Percentiles rank a stretch among this genome's conserved stretches.
Evolutionary conservation across 805 yeast species (phyloP).

Genomic region (Pichia pseudocactophila): DNA sequence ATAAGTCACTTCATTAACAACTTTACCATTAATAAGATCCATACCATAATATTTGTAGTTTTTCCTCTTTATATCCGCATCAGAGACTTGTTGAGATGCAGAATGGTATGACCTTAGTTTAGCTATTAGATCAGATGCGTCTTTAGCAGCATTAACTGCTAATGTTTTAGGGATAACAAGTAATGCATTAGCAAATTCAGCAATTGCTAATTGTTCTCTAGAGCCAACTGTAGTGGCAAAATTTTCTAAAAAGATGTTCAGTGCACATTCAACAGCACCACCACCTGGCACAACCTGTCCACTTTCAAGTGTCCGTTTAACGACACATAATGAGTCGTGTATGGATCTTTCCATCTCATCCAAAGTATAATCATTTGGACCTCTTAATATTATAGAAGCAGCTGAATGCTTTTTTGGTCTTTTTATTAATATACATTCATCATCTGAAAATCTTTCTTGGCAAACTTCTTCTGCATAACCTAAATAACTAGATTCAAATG

Average conservation of each 20-base stretch:
- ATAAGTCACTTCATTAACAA: slow-evolving; percentile 70
- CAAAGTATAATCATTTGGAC: slow-evolving; percentile 87
- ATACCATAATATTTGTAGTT: slow-evolving; percentile 87
- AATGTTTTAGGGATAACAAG: slow-evolving; percentile 91
- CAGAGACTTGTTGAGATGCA: slow-evolving; percentile 79
- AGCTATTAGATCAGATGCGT: slow-evolving; percentile 88
- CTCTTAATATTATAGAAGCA: slow-evolving; percentile 85
- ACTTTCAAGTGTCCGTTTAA: slow-evolving; percentile 90
- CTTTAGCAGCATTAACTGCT: slow-evolving; percentile 97
- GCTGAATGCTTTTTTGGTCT: slow-evolving; percentile 90
- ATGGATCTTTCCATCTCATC: slow-evolving; percentile 98
- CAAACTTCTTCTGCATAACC: slow-evolving; percentile 88
- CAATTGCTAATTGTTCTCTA: slow-evolving; percentile 95
- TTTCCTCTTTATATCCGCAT: slow-evolving; percentile 76
- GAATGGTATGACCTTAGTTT: slow-evolving; percentile 95
- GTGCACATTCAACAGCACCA: slow-evolving; percentile 97
- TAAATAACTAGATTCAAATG: slow-evolving; percentile 72
- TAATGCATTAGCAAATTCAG: slow-evolving; percentile 89
- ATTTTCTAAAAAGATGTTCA: slow-evolving; percentile 88
- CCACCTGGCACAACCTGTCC: slow-evolving; percentile 98
- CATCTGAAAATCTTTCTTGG: slow-evolving; percentile 88
- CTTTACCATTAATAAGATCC: slow-evolving; percentile 84
- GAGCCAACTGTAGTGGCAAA: slow-evolving; percentile 98
- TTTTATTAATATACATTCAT: slow-evolving; percentile 87
- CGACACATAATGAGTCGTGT: slow-evolving; percentile 90